A percentile compares a stretch with the other conserved stretches of the same genome.
phyloP scores from a whole-genome alignment of 192 early-diverging fungal genomes.

The Podila horticola region DNA sequence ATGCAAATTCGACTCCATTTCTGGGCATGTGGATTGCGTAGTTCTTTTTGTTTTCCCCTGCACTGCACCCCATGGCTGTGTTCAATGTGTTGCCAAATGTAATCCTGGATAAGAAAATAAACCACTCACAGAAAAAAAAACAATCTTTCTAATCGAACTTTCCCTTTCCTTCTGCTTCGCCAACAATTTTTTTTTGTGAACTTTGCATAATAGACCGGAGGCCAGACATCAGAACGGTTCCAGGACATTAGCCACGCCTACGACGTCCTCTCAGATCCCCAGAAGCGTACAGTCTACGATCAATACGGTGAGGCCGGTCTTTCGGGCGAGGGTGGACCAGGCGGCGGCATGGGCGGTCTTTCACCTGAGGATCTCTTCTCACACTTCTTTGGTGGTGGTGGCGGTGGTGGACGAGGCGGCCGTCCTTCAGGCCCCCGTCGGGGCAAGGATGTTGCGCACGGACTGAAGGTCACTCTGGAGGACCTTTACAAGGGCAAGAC shows the following conservation, averaged over 20 bases:
- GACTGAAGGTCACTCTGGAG: slow-evolving; percentile 86
- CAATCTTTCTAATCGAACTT: not conserved
- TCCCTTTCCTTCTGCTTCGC: not conserved
- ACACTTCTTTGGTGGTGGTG: slow-evolving; percentile 92
- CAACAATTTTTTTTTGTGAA: not conserved
- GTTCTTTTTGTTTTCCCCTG: no score
- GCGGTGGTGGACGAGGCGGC: slow-evolving; percentile 77
- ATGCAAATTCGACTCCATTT: no score
- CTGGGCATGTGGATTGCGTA: no score
- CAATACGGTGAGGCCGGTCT: slow-evolving; percentile 91
- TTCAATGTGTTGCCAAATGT: no score
- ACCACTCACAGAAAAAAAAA: not conserved
- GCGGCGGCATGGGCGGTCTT: slow-evolving; percentile 67
- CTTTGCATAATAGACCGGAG: slow-evolving; percentile 48
- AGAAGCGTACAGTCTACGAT: slow-evolving; percentile 93
- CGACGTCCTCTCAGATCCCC: slow-evolving; percentile 89
- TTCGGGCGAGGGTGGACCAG: slow-evolving; percentile 75
- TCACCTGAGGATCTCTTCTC: slow-evolving; percentile 94
- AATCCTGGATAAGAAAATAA: no score
- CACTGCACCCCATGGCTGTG: no score
- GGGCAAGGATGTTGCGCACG: slow-evolving; percentile 93
- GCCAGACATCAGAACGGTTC: slow-evolving; percentile 81
- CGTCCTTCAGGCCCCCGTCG: slow-evolving; percentile 80
- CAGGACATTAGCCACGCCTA: slow-evolving; percentile 98
- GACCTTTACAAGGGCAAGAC: slow-evolving; percentile 90